These are phyloP conservation scores for Cutaneotrichosporon dermatis DNA, from an alignment of 1,284 basidiomycete species.

Conservation along the genomic window DNA sequence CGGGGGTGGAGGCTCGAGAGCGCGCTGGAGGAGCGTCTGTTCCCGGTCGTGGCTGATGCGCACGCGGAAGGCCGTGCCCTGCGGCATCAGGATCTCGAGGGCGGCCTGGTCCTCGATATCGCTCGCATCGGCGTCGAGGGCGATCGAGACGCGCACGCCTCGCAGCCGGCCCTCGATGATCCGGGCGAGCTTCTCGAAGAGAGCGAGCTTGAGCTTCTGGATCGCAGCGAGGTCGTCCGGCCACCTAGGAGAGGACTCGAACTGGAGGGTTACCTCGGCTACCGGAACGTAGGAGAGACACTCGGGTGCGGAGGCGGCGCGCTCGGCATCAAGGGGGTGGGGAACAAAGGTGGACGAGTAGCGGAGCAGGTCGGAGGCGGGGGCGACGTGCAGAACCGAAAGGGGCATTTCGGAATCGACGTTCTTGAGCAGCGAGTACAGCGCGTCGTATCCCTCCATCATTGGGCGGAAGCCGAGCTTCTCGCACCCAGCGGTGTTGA, in stretches of 20 bases:
- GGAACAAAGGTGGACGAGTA: conserved; percentile 75
- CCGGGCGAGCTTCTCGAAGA: conserved; percentile 72
- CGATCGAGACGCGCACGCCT: conserved; percentile 53
- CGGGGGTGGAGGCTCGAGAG: conserved; percentile 51
- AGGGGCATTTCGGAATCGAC: conserved; percentile 77
- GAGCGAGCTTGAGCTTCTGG: conserved; percentile 91
- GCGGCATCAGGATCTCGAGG: conserved; percentile 72
- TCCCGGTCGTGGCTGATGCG: conserved; percentile 88
- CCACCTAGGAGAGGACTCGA: conserved; percentile 88
- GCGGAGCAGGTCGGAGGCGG: conserved; percentile 69
- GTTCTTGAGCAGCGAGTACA: conserved; percentile 72
- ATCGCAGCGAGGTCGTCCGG: conserved; percentile 90
- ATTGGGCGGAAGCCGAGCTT: conserved; percentile 69
- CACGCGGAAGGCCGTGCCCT: conserved; percentile 82
- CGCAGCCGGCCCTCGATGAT: conserved; percentile 57
- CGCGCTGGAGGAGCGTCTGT: conserved; percentile 68
- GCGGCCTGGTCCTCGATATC: conserved; percentile 66
- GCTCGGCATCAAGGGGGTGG: conserved; percentile 57
- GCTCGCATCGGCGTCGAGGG: conserved; percentile 57
- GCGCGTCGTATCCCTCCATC: conserved; percentile 70
- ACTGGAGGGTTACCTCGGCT: conserved; percentile 74
- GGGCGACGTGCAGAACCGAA: conserved; percentile 65
- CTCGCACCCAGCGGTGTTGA: conserved; percentile 50
- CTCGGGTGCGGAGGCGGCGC: conserved; percentile 49
- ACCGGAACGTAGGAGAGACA: conserved; percentile 64